Conservation (phyloP, 306 rosid species). For the Inga laurina region DNA sequence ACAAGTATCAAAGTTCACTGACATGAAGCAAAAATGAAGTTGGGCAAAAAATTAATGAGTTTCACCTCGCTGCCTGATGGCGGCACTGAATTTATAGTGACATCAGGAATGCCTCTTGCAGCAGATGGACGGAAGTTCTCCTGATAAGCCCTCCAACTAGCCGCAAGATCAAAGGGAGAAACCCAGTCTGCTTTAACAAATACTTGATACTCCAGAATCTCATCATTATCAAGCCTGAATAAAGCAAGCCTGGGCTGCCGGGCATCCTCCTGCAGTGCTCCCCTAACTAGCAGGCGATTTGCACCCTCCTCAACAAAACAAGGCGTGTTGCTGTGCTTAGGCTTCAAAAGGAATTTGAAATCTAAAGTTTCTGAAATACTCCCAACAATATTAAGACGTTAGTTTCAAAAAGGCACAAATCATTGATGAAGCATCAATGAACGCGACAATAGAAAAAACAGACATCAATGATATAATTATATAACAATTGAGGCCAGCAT, state of each 20-base stretch:
- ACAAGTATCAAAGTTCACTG: not conserved
- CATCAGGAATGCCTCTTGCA: slow-evolving; percentile 94
- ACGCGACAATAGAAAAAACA: not conserved
- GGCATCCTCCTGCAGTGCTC: slow-evolving; percentile 85
- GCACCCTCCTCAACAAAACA: slow-evolving; percentile 94
- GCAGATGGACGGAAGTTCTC: slow-evolving; percentile 93
- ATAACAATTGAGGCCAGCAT: not conserved
- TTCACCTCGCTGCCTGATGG: slow-evolving; percentile 70
- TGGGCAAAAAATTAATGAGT: slow-evolving; percentile 9
- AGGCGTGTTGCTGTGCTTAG: slow-evolving; percentile 63
- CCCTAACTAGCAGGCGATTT: slow-evolving; percentile 75
- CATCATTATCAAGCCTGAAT: slow-evolving; percentile 68
- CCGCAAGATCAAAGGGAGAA: slow-evolving; percentile 98
- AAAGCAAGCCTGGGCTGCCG: slow-evolving; percentile 60
- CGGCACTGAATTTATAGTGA: slow-evolving; percentile 76
- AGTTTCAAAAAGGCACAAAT: slow-evolving; percentile 21
- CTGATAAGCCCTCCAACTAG: slow-evolving; percentile 98
- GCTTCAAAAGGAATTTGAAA: slow-evolving; percentile 92
- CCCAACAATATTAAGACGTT: slow-evolving; percentile 15
- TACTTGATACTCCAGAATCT: slow-evolving; percentile 78
- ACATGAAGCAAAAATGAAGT: not conserved
- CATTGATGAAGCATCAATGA: not conserved
- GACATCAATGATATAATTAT: not conserved
- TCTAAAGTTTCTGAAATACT: slow-evolving; percentile 77
- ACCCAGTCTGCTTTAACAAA: slow-evolving; percentile 87